These are phyloP conservation scores for Paramecium primaurelia DNA, from an alignment of 73 alveolate species.

Conservation along the genomic window DNA sequence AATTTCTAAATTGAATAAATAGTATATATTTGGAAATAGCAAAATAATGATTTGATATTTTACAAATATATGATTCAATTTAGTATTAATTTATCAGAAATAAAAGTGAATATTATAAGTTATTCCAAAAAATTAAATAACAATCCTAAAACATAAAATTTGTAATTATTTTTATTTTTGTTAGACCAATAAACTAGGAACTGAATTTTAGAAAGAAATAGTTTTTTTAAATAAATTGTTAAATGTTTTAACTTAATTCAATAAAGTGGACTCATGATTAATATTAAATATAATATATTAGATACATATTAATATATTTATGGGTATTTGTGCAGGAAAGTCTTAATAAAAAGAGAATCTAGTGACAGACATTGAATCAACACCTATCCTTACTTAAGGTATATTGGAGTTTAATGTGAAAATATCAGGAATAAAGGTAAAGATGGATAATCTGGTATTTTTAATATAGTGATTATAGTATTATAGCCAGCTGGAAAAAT, in stretches of 20 bases:
- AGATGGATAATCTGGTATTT: slow-evolving; percentile 18
- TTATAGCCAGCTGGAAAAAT: slow-evolving; percentile 7
- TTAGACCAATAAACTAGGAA: not conserved
- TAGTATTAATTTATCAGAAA: not conserved
- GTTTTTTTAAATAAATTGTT: not conserved
- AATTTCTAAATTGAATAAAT: too few relatives aligned
- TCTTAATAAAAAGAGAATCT: not conserved
- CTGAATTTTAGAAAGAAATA: not conserved
- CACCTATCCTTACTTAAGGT: not conserved
- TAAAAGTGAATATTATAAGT: not conserved
- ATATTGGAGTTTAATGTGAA: not conserved
- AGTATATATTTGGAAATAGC: too few relatives aligned
- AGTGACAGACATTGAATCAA: not conserved
- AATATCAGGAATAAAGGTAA: not conserved
- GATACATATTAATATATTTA: not conserved
- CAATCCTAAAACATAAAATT: not conserved
- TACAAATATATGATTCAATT: too few relatives aligned
- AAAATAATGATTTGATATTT: too few relatives aligned
- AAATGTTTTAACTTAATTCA: not conserved
- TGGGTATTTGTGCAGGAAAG: slow-evolving; percentile 39
- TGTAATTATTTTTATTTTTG: not conserved
- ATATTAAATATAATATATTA: not conserved
- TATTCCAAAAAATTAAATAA: not conserved
- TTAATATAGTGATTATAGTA: not conserved
- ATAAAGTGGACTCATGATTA: not conserved